Base-by-base conservation (phyloP, 1,284 basidiomycete species). In the Naganishia liquefaciens region DNA sequence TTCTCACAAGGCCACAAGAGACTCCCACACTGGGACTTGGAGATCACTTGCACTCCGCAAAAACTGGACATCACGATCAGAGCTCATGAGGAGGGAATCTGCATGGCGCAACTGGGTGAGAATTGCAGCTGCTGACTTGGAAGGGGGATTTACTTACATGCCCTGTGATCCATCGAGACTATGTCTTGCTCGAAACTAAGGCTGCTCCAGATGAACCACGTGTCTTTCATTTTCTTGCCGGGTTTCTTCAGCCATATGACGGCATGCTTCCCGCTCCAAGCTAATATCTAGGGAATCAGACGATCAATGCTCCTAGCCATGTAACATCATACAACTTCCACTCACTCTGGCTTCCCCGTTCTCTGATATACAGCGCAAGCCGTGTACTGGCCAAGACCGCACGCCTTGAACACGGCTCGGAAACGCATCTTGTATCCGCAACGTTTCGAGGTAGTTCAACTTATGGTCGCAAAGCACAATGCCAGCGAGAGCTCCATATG, bases 261-360 rank as follows among this genome's bases (percentile, higher is more conserved):
- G 4, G 76, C 68, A 67, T 77, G 72, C 2, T 63, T 62, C 5
- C 70, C 73, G 46, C 71, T 72, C 76, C 76, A 78, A 0, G 76
- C 75, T 2, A 77, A 66, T 25, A 78, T 70, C 77, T 78, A 50
- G 30, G 9, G 6, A 19, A 30, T n/a, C 7, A n/a, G 2, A 23
- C 25, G 2, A 49, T 23, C 33, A 15, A 39, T 15, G 44, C 23
- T 7, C 27, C n/a, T 25, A 21, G 13, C 6, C 9, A 28, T 6
- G 2, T 17, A 21, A 7, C 3, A 21, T 19, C 15, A 11, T 5
- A 4, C 5, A 33, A 2, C 19, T 10, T 1, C n/a, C 10, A 19
- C 55, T 49, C 46, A 50, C 55, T 23, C 50, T 49, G 11, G 46
- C 37, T 37, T 46, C 46, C 7, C 15, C n/a, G 2, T 40, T 2